These are phyloP conservation scores for Aspergillus aculeatinus DNA, from an alignment of 2,329 filamentous ascomycete genomes.

Conservation along the genomic window DNA sequence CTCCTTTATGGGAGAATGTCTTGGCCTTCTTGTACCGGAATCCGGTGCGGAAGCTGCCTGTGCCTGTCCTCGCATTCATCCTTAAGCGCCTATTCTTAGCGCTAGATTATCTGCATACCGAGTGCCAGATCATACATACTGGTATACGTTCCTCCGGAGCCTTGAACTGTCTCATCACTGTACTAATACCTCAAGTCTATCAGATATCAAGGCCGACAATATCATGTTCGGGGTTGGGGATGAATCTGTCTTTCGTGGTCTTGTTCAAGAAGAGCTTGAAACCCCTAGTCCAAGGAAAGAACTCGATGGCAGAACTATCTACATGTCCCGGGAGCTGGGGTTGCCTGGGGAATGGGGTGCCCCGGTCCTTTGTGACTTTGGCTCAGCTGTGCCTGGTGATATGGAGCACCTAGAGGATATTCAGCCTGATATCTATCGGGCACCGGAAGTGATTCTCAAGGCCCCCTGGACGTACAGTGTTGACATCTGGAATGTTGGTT, in stretches of 20 bases:
- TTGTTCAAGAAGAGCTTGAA: conserved; percentile 43
- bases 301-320: conserved; percentile 43
- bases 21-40: conserved; percentile 43
- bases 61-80: conserved; percentile 34
- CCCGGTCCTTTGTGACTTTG: conserved; percentile 52
- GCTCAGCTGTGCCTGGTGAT: conserved; percentile 44
- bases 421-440: conserved; percentile 37
- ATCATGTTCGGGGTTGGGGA: conserved; percentile 47
- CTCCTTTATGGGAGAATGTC: conserved; percentile 47
- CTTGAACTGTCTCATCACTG: conserved; percentile 7
- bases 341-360: conserved; percentile 33
- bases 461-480: conserved; percentile 48
- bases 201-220: conserved; percentile 50
- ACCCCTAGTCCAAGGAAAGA: conserved; percentile 47
- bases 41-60: conserved; percentile 38
- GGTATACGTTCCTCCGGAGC: conserved; percentile 32
- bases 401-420: conserved; percentile 30
- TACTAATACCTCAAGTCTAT: neutral
- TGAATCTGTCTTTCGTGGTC: conserved; percentile 41
- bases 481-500: conserved; percentile 56
- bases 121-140: conserved; percentile 49
- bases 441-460: conserved; percentile 50
- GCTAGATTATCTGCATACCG: conserved; percentile 48
- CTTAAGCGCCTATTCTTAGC: conserved; percentile 45
- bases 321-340: conserved; percentile 43